Base-by-base conservation (phyloP, 208 protist genomes). In the Trypanosoma mega region DNA sequence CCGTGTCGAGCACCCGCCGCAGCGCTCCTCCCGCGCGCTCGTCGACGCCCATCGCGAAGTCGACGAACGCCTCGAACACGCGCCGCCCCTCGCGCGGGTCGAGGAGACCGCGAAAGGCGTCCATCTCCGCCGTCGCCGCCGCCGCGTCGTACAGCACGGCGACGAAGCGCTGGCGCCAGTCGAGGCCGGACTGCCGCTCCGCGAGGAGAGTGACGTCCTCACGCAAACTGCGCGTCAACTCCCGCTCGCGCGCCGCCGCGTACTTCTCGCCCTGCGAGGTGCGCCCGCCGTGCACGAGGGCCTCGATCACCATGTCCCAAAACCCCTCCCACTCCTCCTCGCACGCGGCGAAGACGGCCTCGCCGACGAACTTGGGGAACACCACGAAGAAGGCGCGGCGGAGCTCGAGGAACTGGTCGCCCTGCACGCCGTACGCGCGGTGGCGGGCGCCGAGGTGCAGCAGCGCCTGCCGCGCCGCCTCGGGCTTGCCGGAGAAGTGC, bases 321-420 rank as follows among this genome's bases (percentile, higher is more conserved):
- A 87, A 87, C 30, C 74, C 69, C 18, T 72, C 21, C 82, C 85
- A 92, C 51, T 89, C 79, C n/a, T 80, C 71, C 57, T 80, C 59
- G 4, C 70, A 68, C 0, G 68, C 62, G 7, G 65, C 63, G 44
- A 84, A 93, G 5, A 87, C 77, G 37, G 75, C 68, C 3, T 70
- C 34, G 11, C 82, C 82, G 37, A 93, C 75, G 52, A 85, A 89
- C 37, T 77, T 78, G 4, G 85, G 82, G 30, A 93, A 89, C 3
- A 84, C 76, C 51, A 72, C 78, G 50, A 93, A 86, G 49, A 93
- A 90, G 8, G 80, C 63, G 24, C 75, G 72, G 39, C 70, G 53
- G 76, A 88, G 85, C 23, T 74, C 60, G n/a, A 58, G 50, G 49
- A 90, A 82, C 11, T 78, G 62, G 14, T 78, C 63, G 14, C 23